Evolutionary conservation across 257 asterid species (phyloP).

Genomic region (Cinchona pubescens): DNA sequence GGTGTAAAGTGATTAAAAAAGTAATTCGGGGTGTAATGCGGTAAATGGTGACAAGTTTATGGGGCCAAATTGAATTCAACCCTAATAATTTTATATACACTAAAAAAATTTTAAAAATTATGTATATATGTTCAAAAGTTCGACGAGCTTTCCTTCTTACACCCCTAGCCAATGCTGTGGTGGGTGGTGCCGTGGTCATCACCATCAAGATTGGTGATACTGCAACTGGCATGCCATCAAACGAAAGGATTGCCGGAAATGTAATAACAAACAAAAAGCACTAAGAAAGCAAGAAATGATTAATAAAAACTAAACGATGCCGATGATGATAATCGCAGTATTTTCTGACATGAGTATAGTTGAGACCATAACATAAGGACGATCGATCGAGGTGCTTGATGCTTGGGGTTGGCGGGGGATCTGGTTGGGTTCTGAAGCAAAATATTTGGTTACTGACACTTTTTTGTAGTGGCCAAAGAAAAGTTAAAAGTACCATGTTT

Average conservation of each 20-base stretch:
- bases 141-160: too few species aligned
- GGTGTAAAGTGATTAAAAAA: too few species aligned
- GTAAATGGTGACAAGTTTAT: too few species aligned
- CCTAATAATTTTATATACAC: too few species aligned
- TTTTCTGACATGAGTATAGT: neutral
- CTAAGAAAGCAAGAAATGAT: slow-evolving; percentile 6
- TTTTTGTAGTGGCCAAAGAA: slow-evolving; percentile 5
- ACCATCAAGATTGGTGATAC: neutral
- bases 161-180: too few species aligned
- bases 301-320: neutral
- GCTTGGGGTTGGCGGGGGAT: neutral
- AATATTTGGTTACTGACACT: slow-evolving; percentile 16
- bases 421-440: slow-evolving; percentile 11
- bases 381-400: neutral
- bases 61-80: too few species aligned
- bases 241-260: neutral
- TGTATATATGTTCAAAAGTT: too few species aligned
- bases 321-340: neutral
- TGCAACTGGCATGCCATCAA: neutral
- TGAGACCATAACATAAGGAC: neutral
- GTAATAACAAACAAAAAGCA: slow-evolving; percentile 4
- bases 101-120: too few species aligned
- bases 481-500: neutral
- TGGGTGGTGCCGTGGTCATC: too few species aligned
- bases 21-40: too few species aligned